phyloP scores from a whole-genome alignment of 2,329 filamentous ascomycete genomes.

The Eurotiales sp. region DNA sequence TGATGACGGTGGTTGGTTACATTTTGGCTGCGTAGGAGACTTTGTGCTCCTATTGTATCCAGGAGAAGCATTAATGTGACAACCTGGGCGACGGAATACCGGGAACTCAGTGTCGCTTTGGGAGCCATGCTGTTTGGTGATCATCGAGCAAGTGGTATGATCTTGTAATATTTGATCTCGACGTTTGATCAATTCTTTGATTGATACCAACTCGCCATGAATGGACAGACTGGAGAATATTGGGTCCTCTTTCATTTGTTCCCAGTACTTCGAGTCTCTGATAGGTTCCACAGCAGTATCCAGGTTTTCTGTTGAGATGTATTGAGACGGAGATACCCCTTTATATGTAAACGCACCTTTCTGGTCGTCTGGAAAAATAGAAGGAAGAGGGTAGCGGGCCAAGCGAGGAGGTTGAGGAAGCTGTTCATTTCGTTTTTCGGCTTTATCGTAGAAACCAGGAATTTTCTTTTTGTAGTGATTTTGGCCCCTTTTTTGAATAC shows the following conservation, averaged over 20 bases:
- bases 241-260: slow-evolving; percentile 47
- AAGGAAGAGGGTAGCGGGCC: slow-evolving; percentile 25
- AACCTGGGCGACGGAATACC: neutral
- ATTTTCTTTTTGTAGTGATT: neutral
- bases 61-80: neutral
- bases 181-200: slow-evolving; percentile 41
- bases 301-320: slow-evolving; percentile 42
- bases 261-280: slow-evolving; percentile 49
- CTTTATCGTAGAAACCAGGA: neutral
- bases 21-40: neutral
- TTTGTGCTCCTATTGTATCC: neutral
- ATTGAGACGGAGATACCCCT: slow-evolving; percentile 35
- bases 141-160: slow-evolving; percentile 20
- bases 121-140: slow-evolving; percentile 14
- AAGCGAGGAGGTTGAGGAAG: slow-evolving; percentile 20
- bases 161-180: slow-evolving; percentile 27
- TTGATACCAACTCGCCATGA: slow-evolving; percentile 38
- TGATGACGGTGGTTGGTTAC: neutral
- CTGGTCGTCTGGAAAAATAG: slow-evolving; percentile 24
- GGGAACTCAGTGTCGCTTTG: slow-evolving; percentile 8
- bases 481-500: neutral
- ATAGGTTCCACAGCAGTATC: slow-evolving; percentile 46
- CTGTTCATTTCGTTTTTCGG: slow-evolving; percentile 1
- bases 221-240: slow-evolving; percentile 46
- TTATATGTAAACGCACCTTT: neutral